Evolutionary conservation across 225 moss, liverwort and hornwort species (phyloP), one percentile per base, ranked within the genome.

Genomic region (Thuidium tamariscinum): DNA sequence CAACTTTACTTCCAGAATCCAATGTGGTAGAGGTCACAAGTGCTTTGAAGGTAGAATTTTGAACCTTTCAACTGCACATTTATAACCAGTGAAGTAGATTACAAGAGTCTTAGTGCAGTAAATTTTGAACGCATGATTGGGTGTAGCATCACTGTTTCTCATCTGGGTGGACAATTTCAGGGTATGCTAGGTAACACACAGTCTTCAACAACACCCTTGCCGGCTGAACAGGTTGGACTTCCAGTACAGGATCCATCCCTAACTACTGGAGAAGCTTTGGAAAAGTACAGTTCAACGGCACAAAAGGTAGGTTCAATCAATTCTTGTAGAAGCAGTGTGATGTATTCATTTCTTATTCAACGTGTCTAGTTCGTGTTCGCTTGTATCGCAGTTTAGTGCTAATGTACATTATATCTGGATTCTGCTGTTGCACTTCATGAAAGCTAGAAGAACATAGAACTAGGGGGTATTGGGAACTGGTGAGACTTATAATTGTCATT

Each of bases 211-310:
- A 90, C 95, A 56, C 87, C 93, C 34, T 85, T 85, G 83, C 84
- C 89, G 36, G 88, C 85, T 56, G 97, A 97, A 80, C 92, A 93
- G 71, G 85, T 92, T 80, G 90, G 88, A 71, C 80, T 88, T 67
- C 51, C 94, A 85, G 78, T 81, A 82, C 90, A 90, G 70, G 97
- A 97, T 51, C 93, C 93, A 81, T 94, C 95, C 16, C 77, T 96
- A 55, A 93, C 87, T 37, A 96, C 96, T 73, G 96, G 97, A 85
- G 97, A 97, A 81, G 96, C 93, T 67, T 91, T 97, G 85, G 96
- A 97, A 62, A 96, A 94, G 89, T 97, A 94, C 89, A 95, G 85
- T 84, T 77, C 91, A 68, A 93, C 91, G 39, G 91, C 92, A 54
- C 97, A 96, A 52, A 96, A 96, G 97, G 97, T 97, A 93, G 82